A percentile compares a stretch with the other conserved stretches of the same genome.
phyloP scores from a whole-genome alignment of 306 rosid species.

The Prunus mongolica region DNA sequence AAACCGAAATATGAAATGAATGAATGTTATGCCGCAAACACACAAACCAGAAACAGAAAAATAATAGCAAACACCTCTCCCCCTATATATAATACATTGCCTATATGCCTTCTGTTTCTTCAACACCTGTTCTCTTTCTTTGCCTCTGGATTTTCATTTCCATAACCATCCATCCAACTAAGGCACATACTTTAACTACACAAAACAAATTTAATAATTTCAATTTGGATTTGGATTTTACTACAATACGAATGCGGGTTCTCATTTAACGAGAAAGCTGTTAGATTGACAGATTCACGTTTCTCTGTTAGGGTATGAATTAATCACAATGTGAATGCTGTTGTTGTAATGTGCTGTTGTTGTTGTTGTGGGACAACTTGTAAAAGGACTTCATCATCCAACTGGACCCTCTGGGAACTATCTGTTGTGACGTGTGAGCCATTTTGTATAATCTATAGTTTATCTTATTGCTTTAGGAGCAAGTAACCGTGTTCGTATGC shows the following conservation, averaged over 20 bases:
- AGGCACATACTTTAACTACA: too few species aligned
- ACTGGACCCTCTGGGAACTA: neutral
- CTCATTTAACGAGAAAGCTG: too few species aligned
- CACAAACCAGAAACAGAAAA: constrained; percentile 8
- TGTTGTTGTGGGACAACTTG: constrained; percentile 9
- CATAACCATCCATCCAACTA: too few species aligned
- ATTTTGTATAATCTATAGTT: neutral
- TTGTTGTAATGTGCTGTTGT: neutral
- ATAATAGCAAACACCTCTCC: neutral
- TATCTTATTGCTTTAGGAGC: neutral
- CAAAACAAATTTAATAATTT: too few species aligned
- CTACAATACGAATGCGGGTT: too few species aligned
- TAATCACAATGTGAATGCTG: neutral
- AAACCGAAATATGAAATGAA: constrained; percentile 1
- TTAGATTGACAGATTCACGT: neutral
- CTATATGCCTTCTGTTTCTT: too few species aligned
- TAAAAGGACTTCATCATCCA: neutral
- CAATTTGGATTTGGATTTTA: too few species aligned
- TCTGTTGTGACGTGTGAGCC: constrained; percentile 14
- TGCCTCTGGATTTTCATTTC: neutral
- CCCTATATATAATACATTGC: neutral
- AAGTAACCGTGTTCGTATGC: constrained; percentile 3
- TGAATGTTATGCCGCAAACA: neutral
- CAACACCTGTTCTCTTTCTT: constrained; percentile 1
- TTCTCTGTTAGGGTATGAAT: neutral